Percentiles rank a stretch among this genome's conserved stretches.
These are phyloP conservation scores for Eutrema yunnanense DNA, from an alignment of 345 rosid genomes.

Conservation along the genomic window DNA sequence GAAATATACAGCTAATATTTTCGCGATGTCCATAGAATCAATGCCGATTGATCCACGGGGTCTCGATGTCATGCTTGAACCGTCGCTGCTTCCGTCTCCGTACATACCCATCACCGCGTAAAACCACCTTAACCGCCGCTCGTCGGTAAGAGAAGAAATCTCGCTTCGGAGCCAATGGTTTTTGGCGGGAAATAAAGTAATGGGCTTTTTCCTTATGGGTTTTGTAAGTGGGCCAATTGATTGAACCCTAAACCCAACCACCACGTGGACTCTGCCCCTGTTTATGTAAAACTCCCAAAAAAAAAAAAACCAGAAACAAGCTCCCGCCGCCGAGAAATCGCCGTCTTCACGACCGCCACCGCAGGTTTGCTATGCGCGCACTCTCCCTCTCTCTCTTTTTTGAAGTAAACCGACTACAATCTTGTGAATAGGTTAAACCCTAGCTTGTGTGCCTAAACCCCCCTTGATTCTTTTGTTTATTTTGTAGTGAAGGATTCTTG, in stretches of 20 bases:
- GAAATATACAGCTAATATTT: slow-evolving; percentile 48
- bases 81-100: slow-evolving; percentile 24
- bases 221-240: slow-evolving; percentile 10
- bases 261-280: slow-evolving; percentile 10
- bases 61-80: slow-evolving; percentile 18
- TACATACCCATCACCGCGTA: slow-evolving; percentile 28
- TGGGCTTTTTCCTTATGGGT: background rate
- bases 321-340: slow-evolving; percentile 13
- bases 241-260: slow-evolving; percentile 4
- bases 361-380: background rate
- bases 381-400: background rate
- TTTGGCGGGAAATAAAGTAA: slow-evolving; percentile 23
- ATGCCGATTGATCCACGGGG: slow-evolving; percentile 21
- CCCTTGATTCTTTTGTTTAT: background rate
- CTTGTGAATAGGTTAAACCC: background rate
- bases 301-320: background rate
- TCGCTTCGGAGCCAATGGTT: background rate
- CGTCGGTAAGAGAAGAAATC: background rate
- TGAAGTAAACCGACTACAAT: background rate
- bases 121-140: background rate
- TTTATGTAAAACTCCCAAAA: background rate
- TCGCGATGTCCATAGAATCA: slow-evolving; percentile 34
- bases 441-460: background rate
- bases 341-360: background rate
- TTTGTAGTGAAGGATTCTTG: background rate